Evolutionary conservation across 2,329 filamentous ascomycete species (phyloP).

Genomic region (Microdochium paspali): DNA sequence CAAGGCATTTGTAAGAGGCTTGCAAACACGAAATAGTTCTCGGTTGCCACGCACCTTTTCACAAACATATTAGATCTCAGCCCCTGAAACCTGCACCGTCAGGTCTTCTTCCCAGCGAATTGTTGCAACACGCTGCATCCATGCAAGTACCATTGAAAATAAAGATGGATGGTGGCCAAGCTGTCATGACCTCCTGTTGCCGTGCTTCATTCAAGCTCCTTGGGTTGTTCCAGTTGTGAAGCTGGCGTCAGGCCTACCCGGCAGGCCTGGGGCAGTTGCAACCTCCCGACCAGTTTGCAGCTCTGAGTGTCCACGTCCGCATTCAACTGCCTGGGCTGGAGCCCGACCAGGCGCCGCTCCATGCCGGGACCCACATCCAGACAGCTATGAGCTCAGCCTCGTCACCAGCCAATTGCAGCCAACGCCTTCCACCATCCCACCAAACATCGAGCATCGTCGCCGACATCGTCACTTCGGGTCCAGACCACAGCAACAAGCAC

Average conservation of each 20-base stretch:
- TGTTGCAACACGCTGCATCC: no score
- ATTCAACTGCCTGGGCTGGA: background rate
- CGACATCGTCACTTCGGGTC: conserved; percentile 1
- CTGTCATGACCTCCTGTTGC: background rate
- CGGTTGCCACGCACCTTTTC: no score
- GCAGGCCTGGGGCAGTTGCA: background rate
- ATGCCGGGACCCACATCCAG: background rate
- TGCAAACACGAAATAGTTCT: no score
- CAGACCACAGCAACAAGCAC: no score
- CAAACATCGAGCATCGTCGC: background rate
- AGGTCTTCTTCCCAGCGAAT: no score
- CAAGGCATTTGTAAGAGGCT: no score
- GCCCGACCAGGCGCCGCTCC: background rate
- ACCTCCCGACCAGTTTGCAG: no score
- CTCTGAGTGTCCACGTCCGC: background rate
- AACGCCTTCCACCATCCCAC: conserved; percentile 1
- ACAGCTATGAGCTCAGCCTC: conserved; percentile 2
- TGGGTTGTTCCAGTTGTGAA: background rate
- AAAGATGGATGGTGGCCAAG: no score
- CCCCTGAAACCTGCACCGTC: no score
- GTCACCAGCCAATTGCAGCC: conserved; percentile 4
- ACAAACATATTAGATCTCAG: no score
- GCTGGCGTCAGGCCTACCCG: background rate
- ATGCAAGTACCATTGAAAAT: no score
- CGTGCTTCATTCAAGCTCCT: background rate